phyloP scores from a whole-genome alignment of 768 basidiomycete species.

The Hebeloma cylindrosporum region DNA sequence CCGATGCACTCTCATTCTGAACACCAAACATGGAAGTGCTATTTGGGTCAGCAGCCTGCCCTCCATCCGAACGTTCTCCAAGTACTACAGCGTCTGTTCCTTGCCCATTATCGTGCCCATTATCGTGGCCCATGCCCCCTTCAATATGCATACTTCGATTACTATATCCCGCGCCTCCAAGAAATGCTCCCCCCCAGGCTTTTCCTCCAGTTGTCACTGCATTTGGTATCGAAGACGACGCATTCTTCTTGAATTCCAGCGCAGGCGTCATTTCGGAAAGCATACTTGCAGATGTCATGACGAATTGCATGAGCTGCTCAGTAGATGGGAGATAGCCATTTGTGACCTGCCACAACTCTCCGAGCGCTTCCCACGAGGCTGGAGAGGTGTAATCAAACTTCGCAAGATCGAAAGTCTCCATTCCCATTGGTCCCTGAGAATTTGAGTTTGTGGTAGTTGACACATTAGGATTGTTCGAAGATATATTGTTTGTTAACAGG shows the following conservation, averaged over 20 bases:
- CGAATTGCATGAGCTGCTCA: constrained; percentile 76
- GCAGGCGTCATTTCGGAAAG: too few species aligned
- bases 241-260: too few species aligned
- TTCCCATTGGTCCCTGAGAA: constrained; percentile 38
- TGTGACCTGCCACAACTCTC: constrained; percentile 73
- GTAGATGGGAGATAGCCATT: constrained; percentile 68
- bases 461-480: constrained; percentile 48
- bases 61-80: too few species aligned
- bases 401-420: constrained; percentile 68
- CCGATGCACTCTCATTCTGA: constrained; percentile 10
- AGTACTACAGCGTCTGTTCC: constrained; percentile 61
- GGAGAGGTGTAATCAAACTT: constrained; percentile 75
- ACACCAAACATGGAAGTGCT: constrained; percentile 15
- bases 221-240: too few species aligned
- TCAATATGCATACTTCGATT: constrained; percentile 41
- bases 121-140: constrained; percentile 28
- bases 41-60: too few species aligned
- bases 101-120: constrained; percentile 32
- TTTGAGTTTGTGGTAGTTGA: constrained; percentile 35
- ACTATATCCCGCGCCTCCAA: constrained; percentile 41
- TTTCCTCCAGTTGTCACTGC: too few species aligned
- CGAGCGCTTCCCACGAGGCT: constrained; percentile 77
- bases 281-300: constrained; percentile 50
- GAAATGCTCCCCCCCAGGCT: constrained; percentile 34
- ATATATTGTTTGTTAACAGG: constrained; percentile 59